phyloP scores from a whole-genome alignment of 2,329 filamentous ascomycete species.

The Arthrinium puccinioides region DNA sequence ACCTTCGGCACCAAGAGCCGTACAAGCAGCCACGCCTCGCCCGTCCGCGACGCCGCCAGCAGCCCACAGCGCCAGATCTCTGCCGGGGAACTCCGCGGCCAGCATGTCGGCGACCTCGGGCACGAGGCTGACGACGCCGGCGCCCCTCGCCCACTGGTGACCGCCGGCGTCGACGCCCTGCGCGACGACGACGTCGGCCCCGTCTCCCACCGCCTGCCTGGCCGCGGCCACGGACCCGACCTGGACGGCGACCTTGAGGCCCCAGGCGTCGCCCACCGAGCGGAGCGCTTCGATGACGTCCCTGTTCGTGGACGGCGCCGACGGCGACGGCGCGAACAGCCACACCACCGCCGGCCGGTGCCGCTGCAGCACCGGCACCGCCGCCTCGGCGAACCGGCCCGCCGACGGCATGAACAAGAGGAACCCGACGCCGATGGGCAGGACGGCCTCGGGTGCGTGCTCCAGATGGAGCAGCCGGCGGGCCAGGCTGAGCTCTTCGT shows the following conservation, averaged over 20 bases:
- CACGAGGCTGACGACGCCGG: constrained; percentile 36
- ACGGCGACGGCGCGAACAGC: constrained; percentile 55
- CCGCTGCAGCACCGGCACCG: constrained; percentile 41
- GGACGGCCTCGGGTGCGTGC: background rate
- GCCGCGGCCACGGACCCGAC: constrained; percentile 53
- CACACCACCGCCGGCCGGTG: constrained; percentile 54
- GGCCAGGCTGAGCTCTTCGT: constrained; percentile 19
- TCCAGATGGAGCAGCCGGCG: background rate
- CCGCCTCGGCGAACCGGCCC: constrained; percentile 29
- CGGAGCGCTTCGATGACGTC: constrained; percentile 9
- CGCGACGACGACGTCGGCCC: constrained; percentile 50
- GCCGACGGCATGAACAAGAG: constrained; percentile 43
- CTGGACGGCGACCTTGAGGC: constrained; percentile 47
- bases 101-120: constrained; percentile 40
- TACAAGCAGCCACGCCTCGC: constrained; percentile 39
- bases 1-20: constrained; percentile 44
- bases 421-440: constrained; percentile 56
- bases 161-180: constrained; percentile 47
- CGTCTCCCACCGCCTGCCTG: constrained; percentile 35
- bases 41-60: constrained; percentile 46
- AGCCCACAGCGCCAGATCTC: constrained; percentile 29
- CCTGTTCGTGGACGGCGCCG: constrained; percentile 11
- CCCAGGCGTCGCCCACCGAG: constrained; percentile 4
- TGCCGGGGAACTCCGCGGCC: constrained; percentile 13
- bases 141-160: constrained; percentile 38